These are phyloP conservation scores for Cytidiella melzeri DNA, from an alignment of 768 basidiomycete species.

Conservation along the genomic window DNA sequence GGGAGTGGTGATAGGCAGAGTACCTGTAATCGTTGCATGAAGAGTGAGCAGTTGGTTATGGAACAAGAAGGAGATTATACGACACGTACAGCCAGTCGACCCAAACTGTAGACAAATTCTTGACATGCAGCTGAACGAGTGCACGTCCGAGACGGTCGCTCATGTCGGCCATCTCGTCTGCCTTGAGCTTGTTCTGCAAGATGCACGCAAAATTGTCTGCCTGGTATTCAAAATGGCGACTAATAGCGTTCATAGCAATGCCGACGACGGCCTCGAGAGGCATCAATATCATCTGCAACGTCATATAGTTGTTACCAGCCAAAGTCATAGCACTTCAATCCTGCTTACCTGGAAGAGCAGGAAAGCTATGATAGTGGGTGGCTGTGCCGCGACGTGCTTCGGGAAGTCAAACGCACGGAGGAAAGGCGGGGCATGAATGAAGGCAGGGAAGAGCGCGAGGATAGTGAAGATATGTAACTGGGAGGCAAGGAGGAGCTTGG, in stretches of 20 bases:
- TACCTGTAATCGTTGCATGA: slow-evolving; percentile 43
- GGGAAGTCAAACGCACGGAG: slow-evolving; percentile 80
- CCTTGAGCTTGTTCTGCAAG: slow-evolving; percentile 44
- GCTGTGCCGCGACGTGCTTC: slow-evolving; percentile 49
- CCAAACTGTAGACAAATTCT: slow-evolving; percentile 91
- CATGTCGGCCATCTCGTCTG: slow-evolving; percentile 72
- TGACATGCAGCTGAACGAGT: slow-evolving; percentile 79
- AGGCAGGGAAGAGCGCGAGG: slow-evolving; percentile 84
- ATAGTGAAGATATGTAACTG: slow-evolving; percentile 87
- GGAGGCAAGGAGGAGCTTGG: slow-evolving; percentile 79
- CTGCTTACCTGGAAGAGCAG: slow-evolving; percentile 66
- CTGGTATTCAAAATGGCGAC: slow-evolving; percentile 86
- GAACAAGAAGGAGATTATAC: slow-evolving; percentile 7
- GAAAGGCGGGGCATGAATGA: slow-evolving; percentile 74
- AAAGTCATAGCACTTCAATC: not conserved
- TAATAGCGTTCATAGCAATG: slow-evolving; percentile 75
- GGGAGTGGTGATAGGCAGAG: slow-evolving; percentile 93
- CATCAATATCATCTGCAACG: slow-evolving; percentile 63
- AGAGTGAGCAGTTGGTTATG: slow-evolving; percentile 1
- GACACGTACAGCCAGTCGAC: slow-evolving; percentile 80
- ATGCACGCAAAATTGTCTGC: slow-evolving; percentile 86
- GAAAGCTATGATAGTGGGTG: slow-evolving; percentile 83
- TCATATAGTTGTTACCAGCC: not conserved
- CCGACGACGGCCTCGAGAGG: slow-evolving; percentile 72
- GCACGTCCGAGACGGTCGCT: slow-evolving; percentile 80